These are phyloP conservation scores for Capronia coronata DNA, from an alignment of 2,329 filamentous ascomycete species.

Conservation along the genomic window DNA sequence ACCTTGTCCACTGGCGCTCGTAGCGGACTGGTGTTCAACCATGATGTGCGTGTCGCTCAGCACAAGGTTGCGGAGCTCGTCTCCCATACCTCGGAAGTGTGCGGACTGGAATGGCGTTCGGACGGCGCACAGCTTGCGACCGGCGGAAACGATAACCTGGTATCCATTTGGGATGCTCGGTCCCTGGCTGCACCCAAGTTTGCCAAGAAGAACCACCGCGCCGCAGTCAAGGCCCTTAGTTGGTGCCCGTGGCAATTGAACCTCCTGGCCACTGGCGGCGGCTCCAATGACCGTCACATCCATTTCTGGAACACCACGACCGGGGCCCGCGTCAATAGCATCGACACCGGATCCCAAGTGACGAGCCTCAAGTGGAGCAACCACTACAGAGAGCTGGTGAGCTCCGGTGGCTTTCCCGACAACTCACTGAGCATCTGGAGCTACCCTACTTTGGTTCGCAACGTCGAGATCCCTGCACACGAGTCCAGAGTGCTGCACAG, in stretches of 20 bases:
- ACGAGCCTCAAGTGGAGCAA: slow-evolving; percentile 95
- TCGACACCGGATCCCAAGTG: slow-evolving; percentile 95
- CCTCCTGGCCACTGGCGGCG: slow-evolving; percentile 90
- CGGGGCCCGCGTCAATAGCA: slow-evolving; percentile 95
- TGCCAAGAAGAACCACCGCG: slow-evolving; percentile 99
- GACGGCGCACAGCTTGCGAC: slow-evolving; percentile 96
- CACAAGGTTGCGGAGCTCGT: slow-evolving; percentile 98
- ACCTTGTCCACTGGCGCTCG: slow-evolving; percentile 89
- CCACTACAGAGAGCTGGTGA: slow-evolving; percentile 95
- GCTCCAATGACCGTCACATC: slow-evolving; percentile 94
- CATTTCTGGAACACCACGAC: slow-evolving; percentile 99
- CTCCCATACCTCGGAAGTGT: slow-evolving; percentile 95
- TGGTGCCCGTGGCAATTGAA: slow-evolving; percentile 99
- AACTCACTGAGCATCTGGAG: slow-evolving; percentile 99
- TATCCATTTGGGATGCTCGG: slow-evolving; percentile 97
- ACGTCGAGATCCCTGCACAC: slow-evolving; percentile 94
- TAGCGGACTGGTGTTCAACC: slow-evolving; percentile 84
- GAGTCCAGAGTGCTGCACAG: slow-evolving; percentile 95
- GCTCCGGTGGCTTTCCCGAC: slow-evolving; percentile 96
- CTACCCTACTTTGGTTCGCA: slow-evolving; percentile 94
- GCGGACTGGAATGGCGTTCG: slow-evolving; percentile 93
- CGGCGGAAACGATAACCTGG: slow-evolving; percentile 96
- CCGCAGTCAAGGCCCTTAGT: slow-evolving; percentile 92
- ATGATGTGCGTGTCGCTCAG: slow-evolving; percentile 93
- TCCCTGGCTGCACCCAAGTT: slow-evolving; percentile 92